A percentile compares a stretch with the other conserved stretches of the same genome.
Conservation (phyloP, 331 rosid species). For the Cydonia oblonga region DNA sequence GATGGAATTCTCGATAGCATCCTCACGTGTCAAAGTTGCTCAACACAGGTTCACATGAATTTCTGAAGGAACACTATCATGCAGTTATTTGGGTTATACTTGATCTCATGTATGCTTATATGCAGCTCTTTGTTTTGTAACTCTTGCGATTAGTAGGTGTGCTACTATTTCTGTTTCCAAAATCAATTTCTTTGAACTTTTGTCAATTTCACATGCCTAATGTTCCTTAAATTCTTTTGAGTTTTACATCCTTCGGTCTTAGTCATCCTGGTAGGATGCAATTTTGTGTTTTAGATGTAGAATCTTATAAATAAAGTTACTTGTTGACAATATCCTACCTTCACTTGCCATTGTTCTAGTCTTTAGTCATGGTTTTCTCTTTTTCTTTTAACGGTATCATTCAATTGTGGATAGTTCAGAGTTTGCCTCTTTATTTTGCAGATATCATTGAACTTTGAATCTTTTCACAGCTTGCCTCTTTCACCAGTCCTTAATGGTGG, state of each 20-base stretch:
- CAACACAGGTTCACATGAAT: slow-evolving; percentile 54
- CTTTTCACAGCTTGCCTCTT: slow-evolving; percentile 78
- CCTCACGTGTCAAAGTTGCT: slow-evolving; percentile 77
- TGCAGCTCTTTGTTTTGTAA: not conserved
- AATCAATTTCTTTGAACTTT: not conserved
- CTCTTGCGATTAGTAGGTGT: not conserved
- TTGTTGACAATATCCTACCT: not conserved
- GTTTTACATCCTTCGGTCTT: not conserved
- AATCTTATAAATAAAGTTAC: not conserved
- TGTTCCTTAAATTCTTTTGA: not conserved
- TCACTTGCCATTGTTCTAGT: not conserved
- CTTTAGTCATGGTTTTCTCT: not conserved
- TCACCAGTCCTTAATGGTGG: slow-evolving; percentile 35
- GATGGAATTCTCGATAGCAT: slow-evolving; percentile 86
- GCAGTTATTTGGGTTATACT: not conserved
- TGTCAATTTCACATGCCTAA: not conserved
- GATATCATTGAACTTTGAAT: slow-evolving; percentile 80
- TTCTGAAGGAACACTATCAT: slow-evolving; percentile 2
- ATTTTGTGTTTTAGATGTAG: not conserved
- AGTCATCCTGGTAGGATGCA: not conserved
- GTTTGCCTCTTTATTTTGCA: slow-evolving; percentile 54
- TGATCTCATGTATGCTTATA: not conserved
- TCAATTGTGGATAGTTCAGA: slow-evolving; percentile 58
- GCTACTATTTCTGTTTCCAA: not conserved
- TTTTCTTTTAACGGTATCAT: slow-evolving; percentile 50